Conservation (phyloP, 495 filamentous ascomycete species). For the Penicillium paxilli region DNA sequence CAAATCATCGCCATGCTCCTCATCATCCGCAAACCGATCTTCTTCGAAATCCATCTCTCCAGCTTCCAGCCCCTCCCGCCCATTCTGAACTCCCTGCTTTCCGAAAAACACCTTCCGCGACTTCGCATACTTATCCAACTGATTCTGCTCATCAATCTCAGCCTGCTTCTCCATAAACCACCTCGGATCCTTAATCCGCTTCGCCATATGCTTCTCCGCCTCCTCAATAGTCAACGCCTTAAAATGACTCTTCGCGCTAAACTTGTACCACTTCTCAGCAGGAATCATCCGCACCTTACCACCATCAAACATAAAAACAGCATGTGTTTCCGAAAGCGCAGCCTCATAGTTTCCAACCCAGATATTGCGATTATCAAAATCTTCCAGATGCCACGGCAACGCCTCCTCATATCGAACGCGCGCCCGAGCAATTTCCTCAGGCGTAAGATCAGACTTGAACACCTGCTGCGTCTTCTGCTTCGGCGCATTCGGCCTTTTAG, state of each 20-base stretch:
- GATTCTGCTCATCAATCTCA: slow-evolving; percentile 47
- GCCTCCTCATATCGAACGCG: slow-evolving; percentile 92
- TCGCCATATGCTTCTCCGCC: slow-evolving; percentile 77
- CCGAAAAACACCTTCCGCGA: slow-evolving; percentile 46
- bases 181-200: slow-evolving; percentile 67
- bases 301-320: slow-evolving; percentile 68
- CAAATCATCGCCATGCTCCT: slow-evolving; percentile 75
- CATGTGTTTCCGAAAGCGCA: slow-evolving; percentile 73
- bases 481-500: slow-evolving; percentile 59
- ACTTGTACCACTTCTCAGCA: slow-evolving; percentile 93
- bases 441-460: slow-evolving; percentile 79
- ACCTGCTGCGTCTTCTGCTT: slow-evolving; percentile 67
- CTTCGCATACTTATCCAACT: slow-evolving; percentile 51
- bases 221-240: slow-evolving; percentile 80
- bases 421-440: slow-evolving; percentile 73
- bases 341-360: slow-evolving; percentile 92
- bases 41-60: slow-evolving; percentile 64
- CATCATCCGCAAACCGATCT: slow-evolving; percentile 81
- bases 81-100: slow-evolving; percentile 33
- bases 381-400: slow-evolving; percentile 93
- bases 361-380: slow-evolving; percentile 88
- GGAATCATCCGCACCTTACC: slow-evolving; percentile 81
- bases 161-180: slow-evolving; percentile 74
- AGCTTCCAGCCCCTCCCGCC: slow-evolving; percentile 53
- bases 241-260: slow-evolving; percentile 79